Evolutionary conservation across 805 yeast species (phyloP).

Genomic region (Yueomyces sp.): DNA sequence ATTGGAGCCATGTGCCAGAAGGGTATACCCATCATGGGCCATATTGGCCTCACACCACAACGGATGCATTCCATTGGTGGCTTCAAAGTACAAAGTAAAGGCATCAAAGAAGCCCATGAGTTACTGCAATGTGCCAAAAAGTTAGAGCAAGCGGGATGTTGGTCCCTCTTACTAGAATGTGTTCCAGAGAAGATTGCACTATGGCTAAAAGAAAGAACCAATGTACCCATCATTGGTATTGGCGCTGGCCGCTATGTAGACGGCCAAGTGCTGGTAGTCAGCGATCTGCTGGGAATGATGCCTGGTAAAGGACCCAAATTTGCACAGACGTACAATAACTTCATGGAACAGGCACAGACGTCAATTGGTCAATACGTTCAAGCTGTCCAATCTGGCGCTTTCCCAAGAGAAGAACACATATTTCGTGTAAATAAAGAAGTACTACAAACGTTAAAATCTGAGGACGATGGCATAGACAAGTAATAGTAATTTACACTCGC

Average conservation of each 20-base stretch:
- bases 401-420: slow-evolving; percentile 56
- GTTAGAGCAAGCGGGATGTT: slow-evolving; percentile 65
- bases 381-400: slow-evolving; percentile 43
- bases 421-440: slow-evolving; percentile 59
- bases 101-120: slow-evolving; percentile 37
- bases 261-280: slow-evolving; percentile 84
- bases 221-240: slow-evolving; percentile 83
- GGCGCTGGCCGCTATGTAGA: slow-evolving; percentile 82
- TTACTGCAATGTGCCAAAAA: slow-evolving; percentile 55
- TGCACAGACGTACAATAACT: slow-evolving; percentile 53
- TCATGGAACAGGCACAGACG: slow-evolving; percentile 33
- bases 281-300: slow-evolving; percentile 70
- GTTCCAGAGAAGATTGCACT: slow-evolving; percentile 64
- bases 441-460: slow-evolving; percentile 27
- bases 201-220: slow-evolving; percentile 43
- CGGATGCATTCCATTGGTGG: slow-evolving; percentile 71
- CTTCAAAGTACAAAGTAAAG: slow-evolving; percentile 59
- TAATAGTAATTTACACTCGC: too few relatives aligned
- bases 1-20: slow-evolving; percentile 42
- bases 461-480: too few relatives aligned
- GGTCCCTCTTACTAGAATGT: slow-evolving; percentile 68
- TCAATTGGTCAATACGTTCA: slow-evolving; percentile 41
- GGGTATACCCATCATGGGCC: slow-evolving; percentile 88
- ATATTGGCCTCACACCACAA: slow-evolving; percentile 89
- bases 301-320: slow-evolving; percentile 52